A percentile compares a stretch with the other conserved stretches of the same genome.
Conservation (phyloP, 768 basidiomycete species). For the Rubroboletus pulcherrimus region DNA sequence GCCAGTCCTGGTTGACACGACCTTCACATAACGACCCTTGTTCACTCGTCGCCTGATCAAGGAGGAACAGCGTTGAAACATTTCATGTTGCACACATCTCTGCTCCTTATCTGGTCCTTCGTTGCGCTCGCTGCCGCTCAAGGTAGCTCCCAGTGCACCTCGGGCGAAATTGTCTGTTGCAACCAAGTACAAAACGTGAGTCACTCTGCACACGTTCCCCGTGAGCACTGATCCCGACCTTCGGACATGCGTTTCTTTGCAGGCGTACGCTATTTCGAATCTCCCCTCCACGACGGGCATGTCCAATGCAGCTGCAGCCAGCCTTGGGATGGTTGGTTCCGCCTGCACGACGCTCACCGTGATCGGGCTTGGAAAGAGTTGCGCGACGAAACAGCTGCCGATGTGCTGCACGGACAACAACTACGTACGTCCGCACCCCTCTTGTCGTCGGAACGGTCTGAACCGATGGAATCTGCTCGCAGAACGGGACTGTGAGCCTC, state of each 20-base stretch:
- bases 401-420: constrained; percentile 15
- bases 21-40: background rate
- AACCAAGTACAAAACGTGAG: constrained; percentile 7
- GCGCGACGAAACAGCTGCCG: constrained; percentile 8
- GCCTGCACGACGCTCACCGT: constrained; percentile 9
- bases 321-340: constrained; percentile 13
- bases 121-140: constrained; percentile 1
- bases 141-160: constrained; percentile 3
- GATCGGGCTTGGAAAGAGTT: constrained; percentile 9
- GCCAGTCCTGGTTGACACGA: background rate
- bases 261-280: constrained; percentile 7
- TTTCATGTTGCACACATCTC: background rate
- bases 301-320: constrained; percentile 4
- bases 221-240: background rate
- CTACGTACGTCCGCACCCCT: constrained; percentile 2
- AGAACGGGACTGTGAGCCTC: constrained; percentile 11
- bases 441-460: background rate
- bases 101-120: constrained; percentile 7
- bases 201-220: background rate
- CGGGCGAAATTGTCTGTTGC: constrained; percentile 14
- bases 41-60: background rate
- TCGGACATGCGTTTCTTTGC: background rate
- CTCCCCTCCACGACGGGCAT: constrained; percentile 6
- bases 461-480: background rate
- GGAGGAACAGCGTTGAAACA: background rate